Evolutionary conservation across 495 filamentous ascomycete species (phyloP), one percentile per base, ranked within the genome.

Genomic region (Aspergillus wentii): DNA sequence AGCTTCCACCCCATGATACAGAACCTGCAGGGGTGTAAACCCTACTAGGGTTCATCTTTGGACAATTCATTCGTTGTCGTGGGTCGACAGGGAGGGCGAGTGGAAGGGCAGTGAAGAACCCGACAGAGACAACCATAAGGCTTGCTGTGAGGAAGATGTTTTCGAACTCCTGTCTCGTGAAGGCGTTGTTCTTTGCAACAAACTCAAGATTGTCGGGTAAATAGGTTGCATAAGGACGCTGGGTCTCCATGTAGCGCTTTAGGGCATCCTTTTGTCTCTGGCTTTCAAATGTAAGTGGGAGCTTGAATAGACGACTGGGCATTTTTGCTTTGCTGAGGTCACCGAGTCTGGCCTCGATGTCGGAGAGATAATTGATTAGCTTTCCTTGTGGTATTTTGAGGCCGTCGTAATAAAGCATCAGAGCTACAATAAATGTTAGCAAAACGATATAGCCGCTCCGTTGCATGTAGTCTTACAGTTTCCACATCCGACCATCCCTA

Each of bases 1-100:
- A 72, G 8, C 56, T 63, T 5, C 78, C 78, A 11, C 76, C 78
- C 64, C 73, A 73, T 2, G 57, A 58, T 0, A 78, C 66, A 3
- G 66, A 70, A 1, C 78, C 76, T 10, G 67, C 72, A 0, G 75
- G 75, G 0, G 78, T 82, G 38, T 69, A 77, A 2, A 74, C 65
- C 3, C 78, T 64, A 4, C 65, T 74, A 3, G 78, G 78, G 39
- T 82, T 82, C 52, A 68, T 68, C 51, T 82, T 82, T 5, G 72
- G 74, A 23, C 64, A 63, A n/a, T 57, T 64, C 40, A 81, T 66
- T 8, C 72, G 54, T 15, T 73, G 58, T 1, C 69, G 59, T 0
- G 78, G 78, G 50, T 80, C 74, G 9, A 76, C 58, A 0, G 78
- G 78, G n/a, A 79, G 54, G 13, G 69, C 58, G 3, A 76, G 49